Base-by-base conservation (phyloP, 441 rosid genomes). In the Eutrema salsugineum region DNA sequence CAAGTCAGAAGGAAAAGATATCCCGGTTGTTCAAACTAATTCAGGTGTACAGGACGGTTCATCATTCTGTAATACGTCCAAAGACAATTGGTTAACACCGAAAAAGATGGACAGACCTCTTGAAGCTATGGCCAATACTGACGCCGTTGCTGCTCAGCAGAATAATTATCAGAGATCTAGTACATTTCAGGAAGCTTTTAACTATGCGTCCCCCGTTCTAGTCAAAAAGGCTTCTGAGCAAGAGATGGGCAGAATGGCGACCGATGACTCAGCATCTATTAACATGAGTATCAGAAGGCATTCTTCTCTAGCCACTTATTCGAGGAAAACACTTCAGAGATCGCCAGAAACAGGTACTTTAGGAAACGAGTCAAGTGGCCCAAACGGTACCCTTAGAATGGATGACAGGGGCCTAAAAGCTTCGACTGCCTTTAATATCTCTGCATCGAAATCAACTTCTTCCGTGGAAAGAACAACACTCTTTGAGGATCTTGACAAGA, bases 251-350 rank as follows among this genome's bases (percentile, higher is more conserved):
- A 50, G 50, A 51, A 65, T 67, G 68, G 63, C 65, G 24, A 60
- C 68, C 8, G 56, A 56, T 66, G 80, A 36, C 42, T 53, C 73
- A 55, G 75, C 60, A 35, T 75, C 81, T 68, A 28, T 77, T 40
- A 77, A 82, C 38, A 60, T 64, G 70, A 79, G 65, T 71, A 78
- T 68, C 40, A 83, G 72, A 61, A 79, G 24, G 72, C 74, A 83
- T 66, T 50, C 81, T 51, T 60, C 72, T 47, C 75, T 75, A 36
- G 83, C 64, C 63, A 85, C 79, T 80, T 86, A 84, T 77, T 58
- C 83, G 38, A 85, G 92, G 81, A 88, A 77, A 79, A 74, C 81
- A 17, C 78, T 73, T 27, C 70, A 51, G 66, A 81, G 53, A 68
- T 75, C 83, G 9, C 65, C 88, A 35, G 77, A 71, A 44, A 68